These are phyloP conservation scores for Candida silvicultrix DNA, from an alignment of 805 yeast genomes.

Conservation along the genomic window DNA sequence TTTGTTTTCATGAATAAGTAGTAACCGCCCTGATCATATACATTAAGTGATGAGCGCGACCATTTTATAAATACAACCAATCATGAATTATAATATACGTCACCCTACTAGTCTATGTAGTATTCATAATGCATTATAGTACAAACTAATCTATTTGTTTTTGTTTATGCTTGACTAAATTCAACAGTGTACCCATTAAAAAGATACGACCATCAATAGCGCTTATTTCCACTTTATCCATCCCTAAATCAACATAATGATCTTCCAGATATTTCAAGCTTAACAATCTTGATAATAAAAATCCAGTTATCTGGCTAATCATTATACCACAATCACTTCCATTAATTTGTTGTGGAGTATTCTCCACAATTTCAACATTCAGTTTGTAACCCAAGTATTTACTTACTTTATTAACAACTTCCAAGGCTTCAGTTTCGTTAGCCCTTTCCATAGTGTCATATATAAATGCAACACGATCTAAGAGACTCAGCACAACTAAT, in stretches of 20 bases:
- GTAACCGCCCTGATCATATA: too few species aligned
- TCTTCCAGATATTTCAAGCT: constrained; percentile 19
- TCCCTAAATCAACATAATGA: constrained; percentile 30
- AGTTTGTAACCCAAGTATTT: constrained; percentile 16
- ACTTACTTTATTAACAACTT: constrained; percentile 17
- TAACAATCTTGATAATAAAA: constrained; percentile 28
- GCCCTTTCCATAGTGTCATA: constrained; percentile 46
- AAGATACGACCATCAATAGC: constrained; percentile 43
- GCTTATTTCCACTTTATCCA: constrained; percentile 35
- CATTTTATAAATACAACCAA: too few species aligned
- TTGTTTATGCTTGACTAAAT: constrained; percentile 20
- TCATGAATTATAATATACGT: too few species aligned
- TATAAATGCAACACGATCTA: constrained; percentile 41
- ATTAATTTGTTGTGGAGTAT: constrained; percentile 54
- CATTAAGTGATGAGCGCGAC: too few species aligned
- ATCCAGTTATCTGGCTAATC: constrained; percentile 28
- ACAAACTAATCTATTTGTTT: background rate
- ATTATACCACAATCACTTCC: constrained; percentile 60
- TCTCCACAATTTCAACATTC: constrained; percentile 13
- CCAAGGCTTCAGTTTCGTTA: constrained; percentile 17
- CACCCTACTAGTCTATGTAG: too few species aligned
- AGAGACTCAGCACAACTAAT: constrained; percentile 43
- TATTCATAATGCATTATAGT: background rate
- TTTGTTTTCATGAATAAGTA: too few species aligned
- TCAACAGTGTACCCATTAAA: constrained; percentile 29